Evolutionary conservation across 2,329 filamentous ascomycete species (phyloP), one percentile per base, ranked within the genome.

Genomic region (Aspergillus sp.): DNA sequence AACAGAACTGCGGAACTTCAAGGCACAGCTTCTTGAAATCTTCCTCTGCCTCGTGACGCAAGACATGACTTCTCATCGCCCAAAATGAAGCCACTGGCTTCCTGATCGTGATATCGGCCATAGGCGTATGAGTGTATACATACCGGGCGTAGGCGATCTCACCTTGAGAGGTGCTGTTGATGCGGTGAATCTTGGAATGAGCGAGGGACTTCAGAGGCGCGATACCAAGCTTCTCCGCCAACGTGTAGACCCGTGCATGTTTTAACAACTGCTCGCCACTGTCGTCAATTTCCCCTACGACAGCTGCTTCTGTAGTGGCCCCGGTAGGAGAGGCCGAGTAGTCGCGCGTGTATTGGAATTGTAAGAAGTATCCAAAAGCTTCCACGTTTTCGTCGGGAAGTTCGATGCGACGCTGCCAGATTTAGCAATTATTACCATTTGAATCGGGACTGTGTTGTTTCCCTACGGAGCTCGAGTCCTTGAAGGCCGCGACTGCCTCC

Each of bases 141-240:
- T 92, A 97, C 73, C 92, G 87, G 9, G 93, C 93, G 76, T 96
- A 97, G 26, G 88, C 87, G 71, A 97, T 93, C 81, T 97, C 93
- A 75, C 92, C 93, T 78, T 89, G 89, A 39, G 92, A 91, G 0
- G 90, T 96, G 49, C 89, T 91, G 71, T 92, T 89, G 69, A 96
- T 90, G 74, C 91, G 91, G 81, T 96, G 92, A 69, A 97, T 96
- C 82, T 97, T 97, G 73, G 86, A 87, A 73, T 90, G 90, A 2
- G 92, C 89, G 29, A 96, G 86, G 18, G 82, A 85, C 76, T 90
- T 91, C 63, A 97, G 86, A 10, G 81, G 80, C 0, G 81, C 77
- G 52, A 92, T 78, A 46, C 86, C 84, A 62, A 95, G 87, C 76
- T 90, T 92, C 69, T 92, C 89, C 24, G 91, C 92, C 24, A 97